Conservation (phyloP, 78 protist species). For the Dictyostelium citrinum region DNA sequence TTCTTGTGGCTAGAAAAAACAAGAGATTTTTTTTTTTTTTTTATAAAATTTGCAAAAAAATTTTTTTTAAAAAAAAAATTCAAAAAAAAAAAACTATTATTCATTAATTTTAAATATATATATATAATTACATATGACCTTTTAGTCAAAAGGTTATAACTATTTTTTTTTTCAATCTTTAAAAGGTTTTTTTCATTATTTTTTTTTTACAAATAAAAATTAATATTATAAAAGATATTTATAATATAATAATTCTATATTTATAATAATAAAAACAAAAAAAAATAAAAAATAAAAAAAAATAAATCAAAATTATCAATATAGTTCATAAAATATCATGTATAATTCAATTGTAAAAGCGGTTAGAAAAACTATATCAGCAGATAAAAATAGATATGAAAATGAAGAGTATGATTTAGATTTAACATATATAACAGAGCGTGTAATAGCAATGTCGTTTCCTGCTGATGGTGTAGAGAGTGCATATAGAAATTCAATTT, state of each 20-base stretch:
- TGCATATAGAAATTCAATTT: constrained; percentile 80
- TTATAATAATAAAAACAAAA: background rate
- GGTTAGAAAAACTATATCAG: constrained; percentile 79
- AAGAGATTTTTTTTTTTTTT: background rate
- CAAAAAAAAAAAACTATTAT: background rate
- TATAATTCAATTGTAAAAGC: constrained; percentile 69
- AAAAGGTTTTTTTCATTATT: too few relatives aligned
- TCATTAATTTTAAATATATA: background rate
- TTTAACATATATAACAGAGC: constrained; percentile 80
- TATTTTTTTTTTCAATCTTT: too few relatives aligned
- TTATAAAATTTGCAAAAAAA: background rate
- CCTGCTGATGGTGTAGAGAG: constrained; percentile 87
- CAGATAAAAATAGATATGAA: constrained; percentile 72
- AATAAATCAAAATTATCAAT: background rate
- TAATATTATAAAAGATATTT: too few relatives aligned
- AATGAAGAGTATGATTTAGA: constrained; percentile 80
- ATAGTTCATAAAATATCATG: constrained; percentile 1
- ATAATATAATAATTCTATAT: background rate
- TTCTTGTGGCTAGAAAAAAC: background rate
- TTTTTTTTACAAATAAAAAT: too few relatives aligned
- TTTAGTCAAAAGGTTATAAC: background rate
- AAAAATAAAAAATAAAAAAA: background rate
- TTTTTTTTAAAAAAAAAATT: background rate
- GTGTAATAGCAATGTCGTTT: constrained; percentile 86
- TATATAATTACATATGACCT: background rate